Evolutionary conservation across 768 basidiomycete genomes (phyloP), one percentile per base, ranked within the genome.

Genomic region (Russula griseocarnosa): DNA sequence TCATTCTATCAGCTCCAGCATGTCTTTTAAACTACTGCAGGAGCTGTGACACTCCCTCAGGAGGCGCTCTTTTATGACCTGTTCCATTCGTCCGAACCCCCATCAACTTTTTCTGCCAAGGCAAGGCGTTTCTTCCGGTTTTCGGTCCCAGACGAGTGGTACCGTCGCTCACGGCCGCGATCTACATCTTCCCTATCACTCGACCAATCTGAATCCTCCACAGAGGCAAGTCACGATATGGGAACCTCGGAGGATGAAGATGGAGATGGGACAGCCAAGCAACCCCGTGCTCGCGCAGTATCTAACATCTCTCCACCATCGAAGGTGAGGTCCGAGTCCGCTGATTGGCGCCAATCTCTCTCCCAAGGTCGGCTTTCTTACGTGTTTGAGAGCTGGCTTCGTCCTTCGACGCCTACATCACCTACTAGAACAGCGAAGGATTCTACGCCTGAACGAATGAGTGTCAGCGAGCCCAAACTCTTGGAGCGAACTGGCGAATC

Each of bases 111-210:
- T 66, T 74, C 76, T n/a, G 69, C 74, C 4, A 67, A 71, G 32
- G 79, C 80, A 1, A 75, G 69, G 22, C 82, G 83, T 10, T 71
- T 67, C 9, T 83, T 88, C 70, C 79, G 81, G 30, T 81, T 92
- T 60, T 88, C 86, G 65, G 83, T 93, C 9, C 88, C 88, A 2
- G 88, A 88, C 58, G 86, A 87, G 70, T 92, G 87, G 91, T 92
- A 84, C 73, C 83, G 85, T 61, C 82, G 88, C 20, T 83, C 85
- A 22, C 87, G 82, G 65, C 81, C 85, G 8, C 82, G 83, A 0
- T 76, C 74, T 44, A 69, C 79, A 2, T 83, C 84, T 2, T 74
- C 75, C 16, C 71, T 77, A 26, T 81, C 82, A 0, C 58, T 76
- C 10, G 79, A 79, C 38, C 81, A 83, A 3, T 85, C 84, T 3